Evolutionary conservation across 805 yeast genomes (phyloP).

Genomic region (Metschnikowia vanudenii): DNA sequence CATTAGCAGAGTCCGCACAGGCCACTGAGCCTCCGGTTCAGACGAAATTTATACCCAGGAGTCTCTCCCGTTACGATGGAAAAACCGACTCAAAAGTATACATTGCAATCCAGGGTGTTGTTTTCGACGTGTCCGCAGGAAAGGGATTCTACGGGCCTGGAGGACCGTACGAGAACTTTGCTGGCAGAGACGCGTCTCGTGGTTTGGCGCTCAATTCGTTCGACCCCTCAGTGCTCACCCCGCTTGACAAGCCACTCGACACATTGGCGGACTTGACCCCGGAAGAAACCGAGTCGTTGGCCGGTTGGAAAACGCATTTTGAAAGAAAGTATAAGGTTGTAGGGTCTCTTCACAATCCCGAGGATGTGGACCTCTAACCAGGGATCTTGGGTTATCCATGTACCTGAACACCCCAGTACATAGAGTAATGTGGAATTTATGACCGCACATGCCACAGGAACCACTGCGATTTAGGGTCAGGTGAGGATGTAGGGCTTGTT

Average conservation of each 20-base stretch:
- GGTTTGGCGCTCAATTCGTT: slow-evolving; percentile 89
- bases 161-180: slow-evolving; percentile 92
- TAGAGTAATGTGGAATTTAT: too few relatives aligned
- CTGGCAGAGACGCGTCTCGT: slow-evolving; percentile 93
- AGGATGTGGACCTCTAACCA: slow-evolving; percentile 6
- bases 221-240: slow-evolving; percentile 62
- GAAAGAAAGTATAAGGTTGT: slow-evolving; percentile 76
- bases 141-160: slow-evolving; percentile 91
- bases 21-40: slow-evolving; percentile 35
- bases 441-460: too few relatives aligned
- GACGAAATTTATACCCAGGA: slow-evolving; percentile 67
- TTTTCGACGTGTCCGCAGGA: slow-evolving; percentile 79
- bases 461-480: too few relatives aligned
- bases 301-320: slow-evolving; percentile 85
- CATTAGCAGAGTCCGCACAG: slow-evolving; percentile 23
- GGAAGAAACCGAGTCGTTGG: slow-evolving; percentile 63
- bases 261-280: slow-evolving; percentile 56
- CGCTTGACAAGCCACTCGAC: slow-evolving; percentile 78
- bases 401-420: too few relatives aligned
- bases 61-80: slow-evolving; percentile 77
- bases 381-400: too few relatives aligned
- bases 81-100: slow-evolving; percentile 75
- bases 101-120: slow-evolving; percentile 81
- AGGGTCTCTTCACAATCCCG: slow-evolving; percentile 56
- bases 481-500: too few relatives aligned